Base-by-base conservation (phyloP, 1,284 basidiomycete species). In the Ustilago cynodontis region DNA sequence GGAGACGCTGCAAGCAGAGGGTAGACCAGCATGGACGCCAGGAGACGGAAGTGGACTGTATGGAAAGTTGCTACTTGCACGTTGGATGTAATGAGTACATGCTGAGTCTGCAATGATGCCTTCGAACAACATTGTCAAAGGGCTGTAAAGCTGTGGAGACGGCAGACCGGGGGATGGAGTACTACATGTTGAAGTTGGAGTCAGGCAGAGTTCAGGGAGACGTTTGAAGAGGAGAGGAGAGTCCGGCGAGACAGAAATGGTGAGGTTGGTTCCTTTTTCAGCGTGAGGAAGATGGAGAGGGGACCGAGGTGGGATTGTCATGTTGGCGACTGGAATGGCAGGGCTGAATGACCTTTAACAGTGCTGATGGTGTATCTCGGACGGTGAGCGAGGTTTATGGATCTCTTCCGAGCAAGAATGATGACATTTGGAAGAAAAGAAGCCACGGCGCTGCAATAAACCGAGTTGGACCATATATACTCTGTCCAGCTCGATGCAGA, bases 41-140 rank as follows among this genome's bases (percentile, higher is more conserved):
- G 47, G 47, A 26, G 47, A 49, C 0, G 8, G 4, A 28, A 43
- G 20, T 0, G 47, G 54, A 26, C 47, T 64, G 28, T 64, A 56
- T 7, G 55, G 54, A 9, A 57, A 51, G 1, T 26, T 2, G 7
- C 33, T 31, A n/a, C 50, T 35, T 11, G 22, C 8, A 43, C 43
- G 22, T 10, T 33, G 13, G 7, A 49, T 20, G 22, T 3, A 26
- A 16, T 11, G 10, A 29, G 18, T 35, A 8, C 47, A 37, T 35
- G 18, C 33, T 9, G 37, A 54, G 35, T 72, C 65, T 22, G 70
- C 70, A 2, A 72, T 9, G 18, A 72, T 60, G 13, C 59, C 70
- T 20, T 72, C 70, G n/a, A 56, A 72, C 16, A 72, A 53, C 70
- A 72, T 72, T 18, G 64, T 57, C 0, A 72, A 52, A 4, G 70